Evolutionary conservation across 2,329 filamentous ascomycete genomes (phyloP), one percentile per base, ranked within the genome.

Genomic region (Lachnum nothofagi): DNA sequence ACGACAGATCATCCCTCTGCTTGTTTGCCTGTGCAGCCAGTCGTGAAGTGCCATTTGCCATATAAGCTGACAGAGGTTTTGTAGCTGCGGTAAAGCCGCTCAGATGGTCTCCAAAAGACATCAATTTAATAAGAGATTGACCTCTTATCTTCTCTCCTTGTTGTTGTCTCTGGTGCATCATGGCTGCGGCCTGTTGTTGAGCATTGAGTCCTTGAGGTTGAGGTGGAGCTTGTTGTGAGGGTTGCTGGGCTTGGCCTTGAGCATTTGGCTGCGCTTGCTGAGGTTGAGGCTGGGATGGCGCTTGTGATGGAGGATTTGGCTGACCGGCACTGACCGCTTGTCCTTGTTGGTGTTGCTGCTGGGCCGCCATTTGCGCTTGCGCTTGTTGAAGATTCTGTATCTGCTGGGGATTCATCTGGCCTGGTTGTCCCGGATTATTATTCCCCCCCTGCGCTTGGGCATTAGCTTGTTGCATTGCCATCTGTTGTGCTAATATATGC

Each of bases 1-100:
- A 86, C 0, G 73, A 68, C 4, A 95, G 69, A 61, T 90, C 85
- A 51, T 85, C 82, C 52, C 79, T 77, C 56, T 78, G 76, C 60
- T 80, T 82, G 12, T 73, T 67, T 43, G 73, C 76, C 77, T 80
- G 61, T 19, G 62, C 52, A 44, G 38, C 33, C 31, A 51, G 39
- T 46, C 53, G 46, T 48, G 46, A 46, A 53, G 52, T 24, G 37
- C 49, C 54, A 53, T 46, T 58, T 8, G 47, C 42, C 53, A 61
- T 56, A 47, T 62, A 65, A 35, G 42, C 10, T 48, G 57, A 38
- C 25, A 61, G 31, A 27, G 55, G 53, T 49, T 57, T 60, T 19
- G 59, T 55, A 67, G 74, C 60, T 66, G 80, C 76, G 31, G 72
- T 71, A 57, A 76, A 84, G 25, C 72, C 74, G 55, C 78, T 82